Percentiles rank a stretch among this genome's conserved stretches.
Conservation (phyloP, 306 rosid species). For the Begonia masoniana region DNA sequence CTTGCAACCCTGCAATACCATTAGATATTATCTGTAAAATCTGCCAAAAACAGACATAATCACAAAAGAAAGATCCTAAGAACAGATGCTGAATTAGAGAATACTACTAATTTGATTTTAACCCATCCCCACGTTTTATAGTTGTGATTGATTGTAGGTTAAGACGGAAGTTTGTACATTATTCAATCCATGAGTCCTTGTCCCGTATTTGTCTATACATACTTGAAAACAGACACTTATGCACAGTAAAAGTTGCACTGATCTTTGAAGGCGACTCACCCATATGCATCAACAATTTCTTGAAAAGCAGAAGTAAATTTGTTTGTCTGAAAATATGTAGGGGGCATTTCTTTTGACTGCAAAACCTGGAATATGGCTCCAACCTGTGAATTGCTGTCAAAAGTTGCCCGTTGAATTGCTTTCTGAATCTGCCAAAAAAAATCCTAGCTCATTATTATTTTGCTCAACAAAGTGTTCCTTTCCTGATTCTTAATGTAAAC, state of each 20-base stretch:
- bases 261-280: slow-evolving; percentile 31
- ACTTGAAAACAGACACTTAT: neutral
- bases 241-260: slow-evolving; percentile 1
- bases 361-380: slow-evolving; percentile 61
- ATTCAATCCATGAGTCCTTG: too few relatives aligned
- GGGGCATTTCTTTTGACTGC: slow-evolving; percentile 52
- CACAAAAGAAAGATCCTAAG: neutral
- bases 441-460: neutral
- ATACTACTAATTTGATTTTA: too few relatives aligned
- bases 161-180: too few relatives aligned
- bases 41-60: slow-evolving; percentile 1
- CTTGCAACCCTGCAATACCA: slow-evolving; percentile 46
- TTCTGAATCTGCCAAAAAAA: slow-evolving; percentile 37
- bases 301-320: slow-evolving; percentile 61
- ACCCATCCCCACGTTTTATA: too few relatives aligned
- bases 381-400: slow-evolving; percentile 48
- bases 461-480: too few relatives aligned
- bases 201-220: too few relatives aligned
- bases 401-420: slow-evolving; percentile 43
- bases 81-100: too few relatives aligned
- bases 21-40: slow-evolving; percentile 1
- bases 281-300: slow-evolving; percentile 81
- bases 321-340: slow-evolving; percentile 60
- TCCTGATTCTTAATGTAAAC: too few relatives aligned
- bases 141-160: too few relatives aligned